These are phyloP conservation scores for Apium graveolens DNA, from an alignment of 129 eudicot species.

Conservation along the genomic window DNA sequence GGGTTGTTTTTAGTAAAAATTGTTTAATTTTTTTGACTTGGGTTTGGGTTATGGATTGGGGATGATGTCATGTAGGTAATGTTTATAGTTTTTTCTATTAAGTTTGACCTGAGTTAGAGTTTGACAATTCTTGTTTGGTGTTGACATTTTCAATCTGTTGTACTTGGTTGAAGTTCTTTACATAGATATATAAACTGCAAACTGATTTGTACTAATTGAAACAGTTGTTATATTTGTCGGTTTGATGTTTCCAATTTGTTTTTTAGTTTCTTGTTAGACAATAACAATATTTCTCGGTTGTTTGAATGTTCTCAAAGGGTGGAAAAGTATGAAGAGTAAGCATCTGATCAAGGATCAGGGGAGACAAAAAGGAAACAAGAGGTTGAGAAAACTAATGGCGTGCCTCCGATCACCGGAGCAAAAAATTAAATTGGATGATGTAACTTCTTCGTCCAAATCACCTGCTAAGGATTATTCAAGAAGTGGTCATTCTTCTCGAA, in stretches of 20 bases:
- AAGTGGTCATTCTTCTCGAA: conserved; percentile 47
- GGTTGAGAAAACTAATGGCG: conserved; percentile 44
- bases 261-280: not conserved
- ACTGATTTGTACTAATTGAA: not conserved
- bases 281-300: conserved; percentile 5
- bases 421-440: conserved; percentile 25
- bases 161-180: not conserved
- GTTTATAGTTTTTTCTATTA: not conserved
- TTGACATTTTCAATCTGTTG: not conserved
- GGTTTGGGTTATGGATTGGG: not conserved
- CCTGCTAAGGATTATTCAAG: conserved; percentile 48
- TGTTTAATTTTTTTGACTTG: conserved; percentile 9
- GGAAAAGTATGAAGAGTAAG: conserved; percentile 40
- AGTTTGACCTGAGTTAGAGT: not conserved
- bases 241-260: not conserved
- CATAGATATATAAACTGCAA: not conserved
- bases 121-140: not conserved
- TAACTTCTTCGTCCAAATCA: conserved; percentile 53
- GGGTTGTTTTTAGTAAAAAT: not conserved
- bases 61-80: not conserved
- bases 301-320: conserved; percentile 28
- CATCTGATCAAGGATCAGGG: conserved; percentile 24
- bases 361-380: conserved; percentile 13
- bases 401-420: conserved; percentile 63
- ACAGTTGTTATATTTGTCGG: not conserved